Evolutionary conservation across 805 yeast genomes (phyloP).

Genomic region (Spathaspora passalidarum): DNA sequence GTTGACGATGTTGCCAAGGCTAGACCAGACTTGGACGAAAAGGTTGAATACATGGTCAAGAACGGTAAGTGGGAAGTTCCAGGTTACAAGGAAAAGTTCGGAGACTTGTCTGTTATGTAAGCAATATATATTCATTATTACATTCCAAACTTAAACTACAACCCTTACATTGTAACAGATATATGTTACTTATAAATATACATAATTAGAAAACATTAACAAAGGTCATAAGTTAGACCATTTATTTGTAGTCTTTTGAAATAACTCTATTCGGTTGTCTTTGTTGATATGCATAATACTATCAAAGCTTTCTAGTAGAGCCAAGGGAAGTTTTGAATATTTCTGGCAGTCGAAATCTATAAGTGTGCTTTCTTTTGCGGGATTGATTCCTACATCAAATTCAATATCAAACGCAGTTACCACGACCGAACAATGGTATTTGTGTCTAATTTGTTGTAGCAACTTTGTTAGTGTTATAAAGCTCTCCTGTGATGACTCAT

Average conservation of each 20-base stretch:
- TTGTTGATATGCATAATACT: constrained; percentile 11
- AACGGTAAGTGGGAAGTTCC: constrained; percentile 98
- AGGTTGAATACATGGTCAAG: constrained; percentile 91
- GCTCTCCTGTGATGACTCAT: constrained; percentile 6
- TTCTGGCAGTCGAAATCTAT: background rate
- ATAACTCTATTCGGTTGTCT: background rate
- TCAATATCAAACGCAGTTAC: constrained; percentile 22
- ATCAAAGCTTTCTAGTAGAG: constrained; percentile 10
- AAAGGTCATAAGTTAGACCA: constrained; percentile 4
- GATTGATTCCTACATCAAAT: constrained; percentile 30
- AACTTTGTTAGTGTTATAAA: constrained; percentile 14
- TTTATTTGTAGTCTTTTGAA: constrained; percentile 5
- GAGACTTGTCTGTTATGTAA: constrained; percentile 91
- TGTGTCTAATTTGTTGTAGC: constrained; percentile 12
- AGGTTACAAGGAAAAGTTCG: constrained; percentile 97
- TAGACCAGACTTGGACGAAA: constrained; percentile 95
- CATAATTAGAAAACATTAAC: background rate
- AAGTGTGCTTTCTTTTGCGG: background rate
- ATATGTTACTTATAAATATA: background rate
- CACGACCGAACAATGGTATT: constrained; percentile 25
- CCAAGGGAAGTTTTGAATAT: constrained; percentile 10
- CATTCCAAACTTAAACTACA: background rate
- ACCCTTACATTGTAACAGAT: background rate
- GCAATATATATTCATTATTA: background rate
- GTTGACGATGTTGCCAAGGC: constrained; percentile 93